Conservation (phyloP, 208 protist species). For the Leishmania lainsoni region DNA sequence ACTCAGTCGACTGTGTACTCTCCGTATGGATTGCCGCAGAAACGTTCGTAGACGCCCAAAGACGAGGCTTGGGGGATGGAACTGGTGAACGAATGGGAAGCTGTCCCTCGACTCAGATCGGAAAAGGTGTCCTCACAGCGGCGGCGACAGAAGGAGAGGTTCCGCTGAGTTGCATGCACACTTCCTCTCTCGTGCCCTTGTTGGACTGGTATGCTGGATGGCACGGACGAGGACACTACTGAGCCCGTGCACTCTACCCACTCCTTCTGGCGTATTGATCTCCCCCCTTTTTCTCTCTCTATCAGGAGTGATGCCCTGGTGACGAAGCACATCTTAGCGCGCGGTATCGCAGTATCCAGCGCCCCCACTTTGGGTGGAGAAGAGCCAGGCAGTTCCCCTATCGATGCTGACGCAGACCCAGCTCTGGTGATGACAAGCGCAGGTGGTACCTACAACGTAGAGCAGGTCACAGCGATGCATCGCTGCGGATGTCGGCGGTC, state of each 20-base stretch:
- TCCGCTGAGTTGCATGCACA: not conserved
- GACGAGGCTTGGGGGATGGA: not conserved
- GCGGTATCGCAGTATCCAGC: not conserved
- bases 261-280: not conserved
- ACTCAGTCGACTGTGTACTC: conserved; percentile 15
- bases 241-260: not conserved
- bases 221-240: not conserved
- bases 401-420: not conserved
- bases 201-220: not conserved
- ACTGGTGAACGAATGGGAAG: not conserved
- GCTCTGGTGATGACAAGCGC: not conserved
- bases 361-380: not conserved
- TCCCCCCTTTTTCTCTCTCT: not conserved
- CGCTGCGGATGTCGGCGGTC: not conserved
- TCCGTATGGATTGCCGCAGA: not conserved
- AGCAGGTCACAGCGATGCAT: not conserved
- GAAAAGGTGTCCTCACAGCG: not conserved
- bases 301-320: not conserved
- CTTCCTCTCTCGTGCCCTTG: not conserved
- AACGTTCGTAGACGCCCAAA: not conserved
- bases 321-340: not conserved
- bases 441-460: not conserved
- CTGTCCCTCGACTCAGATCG: not conserved
- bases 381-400: not conserved
- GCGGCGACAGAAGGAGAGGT: not conserved